Base-by-base conservation (phyloP, 352 stramenopile genomes). In the Pythium biforme region DNA sequence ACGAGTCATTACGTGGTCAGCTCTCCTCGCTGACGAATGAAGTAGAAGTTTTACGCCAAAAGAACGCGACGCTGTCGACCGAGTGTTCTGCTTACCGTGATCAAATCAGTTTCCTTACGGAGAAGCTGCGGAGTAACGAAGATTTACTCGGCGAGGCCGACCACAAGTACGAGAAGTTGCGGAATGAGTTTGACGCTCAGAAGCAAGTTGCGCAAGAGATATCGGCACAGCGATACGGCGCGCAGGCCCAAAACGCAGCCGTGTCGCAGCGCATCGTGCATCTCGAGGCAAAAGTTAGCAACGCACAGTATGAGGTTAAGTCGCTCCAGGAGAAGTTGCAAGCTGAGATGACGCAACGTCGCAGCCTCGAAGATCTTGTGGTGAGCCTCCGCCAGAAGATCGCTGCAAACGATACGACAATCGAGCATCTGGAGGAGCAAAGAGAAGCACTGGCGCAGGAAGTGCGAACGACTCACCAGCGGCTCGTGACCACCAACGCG, bases 51-150 rank as follows among this genome's bases (percentile, higher is more conserved):
- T 39, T 88, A 5, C 64, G 68, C 20, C 68, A 87, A 33, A 87
- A 91, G 63, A 86, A 86, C 26, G 58, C 63, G 9, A 90, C 71
- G 5, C 64, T 90, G 8, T 58, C 69, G 27, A 79, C 76, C 0
- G 83, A 95, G 64, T 68, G 65, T 19, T 58, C 68, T 5, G 86
- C 85, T 19, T 91, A 90, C 59, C 72, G 83, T 11, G 81, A 92
- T n/a, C 86, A 95, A 67, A 81, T 95, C 22, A 90, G 68, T 41
- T 88, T 89, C 43, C 62, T 95, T 17, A 90, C 83, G 1, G 79
- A 92, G 34, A 88, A 93, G 47, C 62, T 95, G 23, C 76, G 88
- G 40, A 37, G 59, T 17, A 77, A 62, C 3, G 78, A 90, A 40
- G 76, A 86, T 43, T 63, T 78, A 34, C 51, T 73, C 2, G 46